Percentiles rank a stretch among this genome's conserved stretches.
phyloP scores from a whole-genome alignment of 352 stramenopile genomes.

The Hyaloperonospora arabidopsidis region DNA sequence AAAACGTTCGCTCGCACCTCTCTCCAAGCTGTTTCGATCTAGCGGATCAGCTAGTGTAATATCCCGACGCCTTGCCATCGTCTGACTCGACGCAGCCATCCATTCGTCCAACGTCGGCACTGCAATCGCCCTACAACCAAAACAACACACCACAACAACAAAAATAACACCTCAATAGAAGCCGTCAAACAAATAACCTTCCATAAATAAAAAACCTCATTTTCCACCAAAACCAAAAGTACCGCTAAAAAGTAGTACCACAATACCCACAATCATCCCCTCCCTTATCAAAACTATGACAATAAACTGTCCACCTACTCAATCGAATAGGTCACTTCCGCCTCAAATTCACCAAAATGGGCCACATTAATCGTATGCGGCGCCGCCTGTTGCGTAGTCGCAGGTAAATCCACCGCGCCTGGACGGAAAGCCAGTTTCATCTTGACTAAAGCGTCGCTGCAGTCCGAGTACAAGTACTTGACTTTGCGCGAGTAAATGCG shows the following conservation, averaged over 20 bases:
- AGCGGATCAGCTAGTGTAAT: constrained; percentile 77
- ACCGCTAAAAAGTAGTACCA: background rate
- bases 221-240: background rate
- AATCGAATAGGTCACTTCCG: constrained; percentile 77
- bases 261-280: background rate
- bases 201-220: constrained; percentile 5
- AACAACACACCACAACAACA: no score
- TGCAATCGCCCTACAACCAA: constrained; percentile 39
- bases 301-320: constrained; percentile 48
- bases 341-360: constrained; percentile 82
- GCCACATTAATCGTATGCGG: constrained; percentile 75
- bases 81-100: constrained; percentile 72
- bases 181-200: background rate
- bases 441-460: constrained; percentile 97
- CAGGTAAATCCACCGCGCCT: constrained; percentile 69
- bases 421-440: constrained; percentile 96
- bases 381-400: constrained; percentile 54
- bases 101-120: constrained; percentile 73
- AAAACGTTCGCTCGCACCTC: constrained; percentile 26
- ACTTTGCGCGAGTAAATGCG: constrained; percentile 98
- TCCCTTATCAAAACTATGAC: no score
- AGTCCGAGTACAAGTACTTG: constrained; percentile 98
- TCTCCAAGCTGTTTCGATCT: constrained; percentile 41
- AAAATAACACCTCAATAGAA: background rate
- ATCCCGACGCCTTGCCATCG: constrained; percentile 65